Percentiles rank a stretch among this genome's conserved stretches.
These are phyloP conservation scores for Boletus eberwhitei DNA, from an alignment of 768 basidiomycete genomes.

Conservation along the genomic window DNA sequence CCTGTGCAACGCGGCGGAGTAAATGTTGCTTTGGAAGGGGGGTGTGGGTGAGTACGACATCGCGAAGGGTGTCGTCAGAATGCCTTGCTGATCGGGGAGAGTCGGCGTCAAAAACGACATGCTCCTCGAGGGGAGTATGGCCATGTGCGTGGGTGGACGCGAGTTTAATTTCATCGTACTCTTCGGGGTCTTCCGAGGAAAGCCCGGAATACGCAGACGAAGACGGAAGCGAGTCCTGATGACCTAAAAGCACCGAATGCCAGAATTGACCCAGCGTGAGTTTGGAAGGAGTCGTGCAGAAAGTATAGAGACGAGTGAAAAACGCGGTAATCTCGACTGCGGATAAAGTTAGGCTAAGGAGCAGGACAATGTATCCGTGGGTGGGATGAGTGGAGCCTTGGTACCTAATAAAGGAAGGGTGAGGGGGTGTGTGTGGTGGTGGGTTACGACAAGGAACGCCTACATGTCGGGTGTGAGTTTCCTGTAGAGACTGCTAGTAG, in stretches of 20 bases:
- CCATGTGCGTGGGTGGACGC: conserved; percentile 33
- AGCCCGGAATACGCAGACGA: conserved; percentile 57
- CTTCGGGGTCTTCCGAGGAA: conserved; percentile 51
- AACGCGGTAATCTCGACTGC: conserved; percentile 52
- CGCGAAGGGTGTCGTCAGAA: conserved; percentile 60
- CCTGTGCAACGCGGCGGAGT: conserved; percentile 42
- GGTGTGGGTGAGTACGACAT: conserved; percentile 25
- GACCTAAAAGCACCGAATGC: conserved; percentile 53
- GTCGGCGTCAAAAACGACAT: conserved; percentile 48
- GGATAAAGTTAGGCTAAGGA: conserved; percentile 45
- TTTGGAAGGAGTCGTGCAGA: conserved; percentile 41
- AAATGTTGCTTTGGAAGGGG: conserved; percentile 22
- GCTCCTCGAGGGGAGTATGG: conserved; percentile 47
- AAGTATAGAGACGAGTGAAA: conserved; percentile 49
- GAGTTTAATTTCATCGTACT: conserved; percentile 47
- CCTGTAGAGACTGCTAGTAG: conserved; percentile 65
- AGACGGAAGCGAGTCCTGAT: conserved; percentile 29
- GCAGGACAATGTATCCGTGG: conserved; percentile 58
- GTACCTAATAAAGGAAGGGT: conserved; percentile 50
- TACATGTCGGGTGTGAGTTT: conserved; percentile 84
- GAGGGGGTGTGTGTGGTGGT: not conserved
- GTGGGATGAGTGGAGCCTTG: conserved; percentile 58
- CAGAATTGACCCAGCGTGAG: conserved; percentile 52
- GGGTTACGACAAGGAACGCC: conserved; percentile 29
- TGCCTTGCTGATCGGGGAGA: conserved; percentile 41